phyloP scores from a whole-genome alignment of 1,139 yeast genomes.

The Magnusiomyces magnusii region DNA sequence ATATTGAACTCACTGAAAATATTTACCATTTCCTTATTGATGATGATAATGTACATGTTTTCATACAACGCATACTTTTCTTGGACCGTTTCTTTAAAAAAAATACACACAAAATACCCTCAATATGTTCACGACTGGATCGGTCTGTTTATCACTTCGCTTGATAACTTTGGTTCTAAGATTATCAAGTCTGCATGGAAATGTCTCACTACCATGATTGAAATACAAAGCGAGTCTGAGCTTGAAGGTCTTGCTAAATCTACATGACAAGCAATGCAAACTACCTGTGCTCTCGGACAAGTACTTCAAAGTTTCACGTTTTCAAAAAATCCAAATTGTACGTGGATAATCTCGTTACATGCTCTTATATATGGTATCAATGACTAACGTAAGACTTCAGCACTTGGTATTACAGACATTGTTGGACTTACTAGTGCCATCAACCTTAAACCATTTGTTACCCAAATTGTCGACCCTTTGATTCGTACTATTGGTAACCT shows the following conservation, averaged over 20 bases:
- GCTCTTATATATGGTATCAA: constrained; percentile 91
- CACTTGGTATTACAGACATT: constrained; percentile 81
- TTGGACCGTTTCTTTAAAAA: constrained; percentile 56
- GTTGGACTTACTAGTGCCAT: constrained; percentile 81
- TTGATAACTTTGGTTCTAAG: constrained; percentile 60
- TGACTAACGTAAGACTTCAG: constrained; percentile 79
- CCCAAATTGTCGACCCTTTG: constrained; percentile 92
- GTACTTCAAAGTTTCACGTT: constrained; percentile 68
- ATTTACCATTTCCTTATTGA: constrained; percentile 55
- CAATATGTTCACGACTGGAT: constrained; percentile 73
- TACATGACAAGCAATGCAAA: constrained; percentile 60
- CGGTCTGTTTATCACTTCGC: constrained; percentile 56
- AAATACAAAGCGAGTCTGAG: constrained; percentile 51
- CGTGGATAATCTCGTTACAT: constrained; percentile 86
- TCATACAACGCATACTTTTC: constrained; percentile 72
- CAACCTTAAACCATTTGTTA: constrained; percentile 78
- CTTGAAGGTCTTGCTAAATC: constrained; percentile 74
- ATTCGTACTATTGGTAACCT: constrained; percentile 98
- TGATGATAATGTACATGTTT: constrained; percentile 74
- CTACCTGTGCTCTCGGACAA: constrained; percentile 56
- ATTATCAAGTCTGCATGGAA: constrained; percentile 66
- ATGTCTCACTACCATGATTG: constrained; percentile 60
- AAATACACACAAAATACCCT: constrained; percentile 62
- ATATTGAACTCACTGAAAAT: constrained; percentile 36
- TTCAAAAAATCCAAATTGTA: constrained; percentile 82